A percentile compares a stretch with the other conserved stretches of the same genome.
Evolutionary conservation across 176 grass and related monocot genomes (phyloP).

Genomic region (Typha latifolia): DNA sequence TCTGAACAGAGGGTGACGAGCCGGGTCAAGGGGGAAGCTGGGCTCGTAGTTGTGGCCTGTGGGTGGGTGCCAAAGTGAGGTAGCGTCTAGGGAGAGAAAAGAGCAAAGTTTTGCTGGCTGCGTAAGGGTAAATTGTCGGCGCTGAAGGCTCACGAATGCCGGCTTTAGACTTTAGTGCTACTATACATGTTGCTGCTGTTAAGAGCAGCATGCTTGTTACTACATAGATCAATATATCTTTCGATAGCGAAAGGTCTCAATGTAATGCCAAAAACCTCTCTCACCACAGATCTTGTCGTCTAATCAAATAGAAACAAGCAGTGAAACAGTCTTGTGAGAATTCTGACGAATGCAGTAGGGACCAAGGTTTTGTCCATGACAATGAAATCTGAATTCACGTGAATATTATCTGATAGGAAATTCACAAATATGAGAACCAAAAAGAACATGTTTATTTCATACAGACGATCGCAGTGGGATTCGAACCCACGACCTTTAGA

Average conservation of each 20-base stretch:
- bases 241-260: background rate
- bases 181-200: background rate
- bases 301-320: background rate
- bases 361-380: slow-evolving; percentile 22
- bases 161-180: too few species aligned
- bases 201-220: background rate
- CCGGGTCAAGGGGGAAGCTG: too few species aligned
- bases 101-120: too few species aligned
- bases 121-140: too few species aligned
- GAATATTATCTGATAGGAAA: slow-evolving; percentile 5
- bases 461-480: slow-evolving; percentile 85
- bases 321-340: background rate
- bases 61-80: background rate
- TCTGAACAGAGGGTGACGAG: too few species aligned
- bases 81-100: too few species aligned
- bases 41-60: too few species aligned
- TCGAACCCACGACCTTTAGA: slow-evolving; percentile 99
- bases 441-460: background rate
- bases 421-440: background rate
- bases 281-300: background rate
- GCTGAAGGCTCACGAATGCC: too few species aligned
- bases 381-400: slow-evolving; percentile 15
- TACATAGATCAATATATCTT: too few species aligned
- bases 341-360: slow-evolving; percentile 7
- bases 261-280: background rate